Evolutionary conservation across 805 yeast genomes (phyloP).

Genomic region (Yamadazyma kitorensis): DNA sequence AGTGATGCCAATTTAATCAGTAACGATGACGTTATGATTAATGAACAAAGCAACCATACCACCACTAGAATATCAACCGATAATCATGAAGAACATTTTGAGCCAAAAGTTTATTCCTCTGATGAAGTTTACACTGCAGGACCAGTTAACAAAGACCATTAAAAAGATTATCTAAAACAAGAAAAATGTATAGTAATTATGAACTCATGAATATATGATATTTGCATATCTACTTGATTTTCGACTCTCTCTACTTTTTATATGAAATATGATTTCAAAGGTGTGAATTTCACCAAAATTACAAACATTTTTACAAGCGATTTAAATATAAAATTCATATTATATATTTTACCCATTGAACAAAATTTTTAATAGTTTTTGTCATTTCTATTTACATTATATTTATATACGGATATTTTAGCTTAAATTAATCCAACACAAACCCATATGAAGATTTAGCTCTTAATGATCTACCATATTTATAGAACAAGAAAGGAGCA

Average conservation of each 20-base stretch:
- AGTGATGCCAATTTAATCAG: slow-evolving; percentile 30
- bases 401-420: not conserved
- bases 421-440: slow-evolving; percentile 5
- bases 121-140: slow-evolving; percentile 44
- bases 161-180: too few species aligned
- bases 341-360: too few species aligned
- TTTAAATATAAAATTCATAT: too few species aligned
- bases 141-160: slow-evolving; percentile 40
- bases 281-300: too few species aligned
- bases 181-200: too few species aligned
- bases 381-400: too few species aligned
- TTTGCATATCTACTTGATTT: too few species aligned
- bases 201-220: too few species aligned
- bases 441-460: slow-evolving; percentile 14
- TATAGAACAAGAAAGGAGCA: slow-evolving; percentile 53
- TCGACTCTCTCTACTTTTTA: too few species aligned
- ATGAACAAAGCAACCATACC: slow-evolving; percentile 8
- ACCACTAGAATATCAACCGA: slow-evolving; percentile 10
- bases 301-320: too few species aligned
- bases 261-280: too few species aligned
- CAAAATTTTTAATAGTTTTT: too few species aligned
- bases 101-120: slow-evolving; percentile 39
- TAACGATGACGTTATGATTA: slow-evolving; percentile 29
- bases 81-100: slow-evolving; percentile 26
- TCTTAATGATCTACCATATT: slow-evolving; percentile 42